phyloP scores from a whole-genome alignment of 2,329 filamentous ascomycete genomes.

The Xylogone sp. region DNA sequence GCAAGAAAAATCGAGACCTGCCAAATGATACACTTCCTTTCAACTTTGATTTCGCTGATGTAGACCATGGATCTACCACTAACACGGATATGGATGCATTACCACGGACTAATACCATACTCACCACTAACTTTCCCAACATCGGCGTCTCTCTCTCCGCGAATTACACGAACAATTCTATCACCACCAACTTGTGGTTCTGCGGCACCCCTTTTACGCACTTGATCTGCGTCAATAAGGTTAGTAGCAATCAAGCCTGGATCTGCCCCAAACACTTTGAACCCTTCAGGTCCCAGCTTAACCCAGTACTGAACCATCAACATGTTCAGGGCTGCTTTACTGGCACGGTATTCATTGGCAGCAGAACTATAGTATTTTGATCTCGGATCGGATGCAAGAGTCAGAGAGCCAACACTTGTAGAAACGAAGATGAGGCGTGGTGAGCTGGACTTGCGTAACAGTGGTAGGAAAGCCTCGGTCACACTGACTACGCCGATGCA shows the following conservation, averaged over 20 bases:
- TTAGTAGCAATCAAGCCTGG: slow-evolving; percentile 15
- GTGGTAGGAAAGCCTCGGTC: slow-evolving; percentile 15
- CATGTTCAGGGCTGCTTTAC: slow-evolving; percentile 18
- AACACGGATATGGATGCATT: too few relatives aligned
- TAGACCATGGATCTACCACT: too few relatives aligned
- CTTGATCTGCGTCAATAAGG: slow-evolving; percentile 4
- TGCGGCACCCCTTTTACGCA: slow-evolving; percentile 8
- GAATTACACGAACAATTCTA: slow-evolving; percentile 13
- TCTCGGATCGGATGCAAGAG: slow-evolving; percentile 8
- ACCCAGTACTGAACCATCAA: slow-evolving; percentile 12
- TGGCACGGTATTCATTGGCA: slow-evolving; percentile 10
- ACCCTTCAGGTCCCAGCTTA: slow-evolving; percentile 9
- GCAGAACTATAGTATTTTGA: neutral
- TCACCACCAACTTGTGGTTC: slow-evolving; percentile 31
- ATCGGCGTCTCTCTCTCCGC: slow-evolving; percentile 17
- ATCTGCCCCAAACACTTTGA: slow-evolving; percentile 12
- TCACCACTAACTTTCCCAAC: slow-evolving; percentile 15
- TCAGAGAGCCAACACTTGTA: slow-evolving; percentile 12
- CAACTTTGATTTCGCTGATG: too few relatives aligned
- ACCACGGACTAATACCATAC: slow-evolving; percentile 16
- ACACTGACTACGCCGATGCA: slow-evolving; percentile 9
- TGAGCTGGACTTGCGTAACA: slow-evolving; percentile 8
- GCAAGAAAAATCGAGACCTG: too few relatives aligned
- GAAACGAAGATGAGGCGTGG: slow-evolving; percentile 19
- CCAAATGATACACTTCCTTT: too few relatives aligned